A percentile compares a stretch with the other conserved stretches of the same genome.
phyloP scores from a whole-genome alignment of 208 protist species.

The Acanthamoeba healyi region DNA sequence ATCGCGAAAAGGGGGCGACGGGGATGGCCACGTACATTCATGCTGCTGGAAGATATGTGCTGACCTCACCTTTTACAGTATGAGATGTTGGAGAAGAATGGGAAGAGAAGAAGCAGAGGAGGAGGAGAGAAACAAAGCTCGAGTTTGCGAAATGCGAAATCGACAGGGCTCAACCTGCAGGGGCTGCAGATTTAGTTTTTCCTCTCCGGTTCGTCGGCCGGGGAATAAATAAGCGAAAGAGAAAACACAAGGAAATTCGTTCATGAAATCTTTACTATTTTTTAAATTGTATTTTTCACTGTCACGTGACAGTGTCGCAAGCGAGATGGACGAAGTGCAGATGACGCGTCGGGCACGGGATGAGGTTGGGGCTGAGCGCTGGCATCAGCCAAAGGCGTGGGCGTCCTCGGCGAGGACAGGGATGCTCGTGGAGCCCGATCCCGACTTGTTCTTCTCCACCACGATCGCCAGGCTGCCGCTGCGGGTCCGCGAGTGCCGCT shows the following conservation, averaged over 20 bases:
- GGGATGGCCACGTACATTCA: slow-evolving; percentile 18
- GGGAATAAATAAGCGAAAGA: neutral
- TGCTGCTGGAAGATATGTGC: too few relatives aligned
- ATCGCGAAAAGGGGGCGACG: neutral
- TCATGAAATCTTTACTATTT: too few relatives aligned
- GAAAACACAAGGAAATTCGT: too few relatives aligned
- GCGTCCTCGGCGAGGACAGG: neutral
- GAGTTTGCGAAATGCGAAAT: too few relatives aligned
- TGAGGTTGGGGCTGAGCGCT: neutral
- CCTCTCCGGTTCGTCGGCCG: neutral
- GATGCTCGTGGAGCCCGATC: neutral
- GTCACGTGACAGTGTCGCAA: too few relatives aligned
- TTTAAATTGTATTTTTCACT: too few relatives aligned
- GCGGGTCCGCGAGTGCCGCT: slow-evolving; percentile 11
- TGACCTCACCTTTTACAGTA: too few relatives aligned
- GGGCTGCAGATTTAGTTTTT: neutral
- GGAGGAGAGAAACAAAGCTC: neutral
- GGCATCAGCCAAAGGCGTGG: neutral
- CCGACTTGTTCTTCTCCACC: neutral
- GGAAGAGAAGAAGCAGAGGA: neutral
- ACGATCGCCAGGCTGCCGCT: neutral
- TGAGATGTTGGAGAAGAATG: neutral
- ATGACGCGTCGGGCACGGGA: too few relatives aligned
- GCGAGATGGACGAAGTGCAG: too few relatives aligned
- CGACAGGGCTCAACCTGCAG: too few relatives aligned